These are phyloP conservation scores for Maudiozyma bulderi DNA, from an alignment of 805 yeast species.

Conservation along the genomic window DNA sequence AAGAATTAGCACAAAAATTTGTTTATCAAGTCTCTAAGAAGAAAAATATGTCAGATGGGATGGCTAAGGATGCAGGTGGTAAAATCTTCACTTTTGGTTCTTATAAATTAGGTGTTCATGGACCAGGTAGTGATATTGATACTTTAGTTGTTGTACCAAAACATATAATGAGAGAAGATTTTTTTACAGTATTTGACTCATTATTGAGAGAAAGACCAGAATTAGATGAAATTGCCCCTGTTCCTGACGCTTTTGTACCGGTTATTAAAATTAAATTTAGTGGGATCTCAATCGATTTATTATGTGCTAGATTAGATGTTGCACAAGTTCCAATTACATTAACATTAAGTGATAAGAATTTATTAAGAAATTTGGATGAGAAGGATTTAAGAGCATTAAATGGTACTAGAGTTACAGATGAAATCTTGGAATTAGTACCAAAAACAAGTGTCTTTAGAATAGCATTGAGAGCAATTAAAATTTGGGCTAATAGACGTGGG, in stretches of 20 bases:
- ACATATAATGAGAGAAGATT: conserved; percentile 84
- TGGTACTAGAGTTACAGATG: conserved; percentile 97
- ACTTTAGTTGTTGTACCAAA: conserved; percentile 95
- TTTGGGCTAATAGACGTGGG: conserved; percentile 96
- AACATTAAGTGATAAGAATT: conserved; percentile 73
- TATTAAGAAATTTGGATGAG: conserved; percentile 82
- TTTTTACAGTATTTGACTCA: conserved; percentile 70
- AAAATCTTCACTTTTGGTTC: conserved; percentile 95
- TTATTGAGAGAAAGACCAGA: conserved; percentile 67
- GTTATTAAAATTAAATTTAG: conserved; percentile 80
- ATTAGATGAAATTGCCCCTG: conserved; percentile 82
- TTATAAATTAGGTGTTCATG: conserved; percentile 89
- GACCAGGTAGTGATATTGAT: conserved; percentile 97
- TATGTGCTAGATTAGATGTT: conserved; percentile 73
- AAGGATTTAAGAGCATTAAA: conserved; percentile 81
- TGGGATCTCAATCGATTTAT: conserved; percentile 89
- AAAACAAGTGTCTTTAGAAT: conserved; percentile 87
- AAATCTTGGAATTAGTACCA: conserved; percentile 80
- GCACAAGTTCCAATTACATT: conserved; percentile 73
- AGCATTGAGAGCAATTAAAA: conserved; percentile 82
- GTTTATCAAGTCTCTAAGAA: conserved; percentile 71
- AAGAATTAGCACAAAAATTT: conserved; percentile 66
- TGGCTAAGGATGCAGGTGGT: conserved; percentile 97
- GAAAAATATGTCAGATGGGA: conserved; percentile 92
- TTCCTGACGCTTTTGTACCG: conserved; percentile 97